Evolutionary conservation across 768 basidiomycete genomes (phyloP).

Genomic region (Sarcodon aspratus): DNA sequence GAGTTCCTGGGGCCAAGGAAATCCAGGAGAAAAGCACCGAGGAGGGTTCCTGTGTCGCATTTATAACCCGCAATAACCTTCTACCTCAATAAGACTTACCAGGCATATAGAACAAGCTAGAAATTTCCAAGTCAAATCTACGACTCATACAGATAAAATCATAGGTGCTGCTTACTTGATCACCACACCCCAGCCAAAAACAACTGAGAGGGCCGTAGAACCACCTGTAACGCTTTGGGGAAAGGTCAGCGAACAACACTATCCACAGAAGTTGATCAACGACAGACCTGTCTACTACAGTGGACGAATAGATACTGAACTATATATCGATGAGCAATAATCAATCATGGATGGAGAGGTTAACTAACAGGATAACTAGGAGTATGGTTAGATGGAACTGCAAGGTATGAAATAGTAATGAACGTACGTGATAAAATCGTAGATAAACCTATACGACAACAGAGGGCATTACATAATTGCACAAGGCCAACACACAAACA

Average conservation of each 20-base stretch:
- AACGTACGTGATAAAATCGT: constrained; percentile 62
- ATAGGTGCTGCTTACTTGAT: constrained; percentile 46
- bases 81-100: constrained; percentile 18
- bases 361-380: constrained; percentile 51
- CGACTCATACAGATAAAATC: constrained; percentile 13
- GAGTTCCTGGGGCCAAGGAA: constrained; percentile 65
- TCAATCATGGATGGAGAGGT: neutral
- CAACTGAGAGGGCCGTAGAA: constrained; percentile 36
- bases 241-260: neutral
- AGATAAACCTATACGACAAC: constrained; percentile 35
- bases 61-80: constrained; percentile 4
- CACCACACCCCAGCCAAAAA: constrained; percentile 80
- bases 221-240: constrained; percentile 45
- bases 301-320: constrained; percentile 78
- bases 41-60: constrained; percentile 35
- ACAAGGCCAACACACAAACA: constrained; percentile 56
- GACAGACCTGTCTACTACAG: constrained; percentile 52
- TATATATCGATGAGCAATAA: constrained; percentile 13
- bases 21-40: constrained; percentile 70
- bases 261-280: neutral
- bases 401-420: neutral
- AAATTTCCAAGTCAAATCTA: neutral
- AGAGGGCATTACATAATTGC: neutral
- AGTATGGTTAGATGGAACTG: constrained; percentile 2
- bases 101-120: constrained; percentile 56